These are phyloP conservation scores for Dothideomycetidae sp. DNA, from an alignment of 2,329 filamentous ascomycete genomes.

Conservation along the genomic window DNA sequence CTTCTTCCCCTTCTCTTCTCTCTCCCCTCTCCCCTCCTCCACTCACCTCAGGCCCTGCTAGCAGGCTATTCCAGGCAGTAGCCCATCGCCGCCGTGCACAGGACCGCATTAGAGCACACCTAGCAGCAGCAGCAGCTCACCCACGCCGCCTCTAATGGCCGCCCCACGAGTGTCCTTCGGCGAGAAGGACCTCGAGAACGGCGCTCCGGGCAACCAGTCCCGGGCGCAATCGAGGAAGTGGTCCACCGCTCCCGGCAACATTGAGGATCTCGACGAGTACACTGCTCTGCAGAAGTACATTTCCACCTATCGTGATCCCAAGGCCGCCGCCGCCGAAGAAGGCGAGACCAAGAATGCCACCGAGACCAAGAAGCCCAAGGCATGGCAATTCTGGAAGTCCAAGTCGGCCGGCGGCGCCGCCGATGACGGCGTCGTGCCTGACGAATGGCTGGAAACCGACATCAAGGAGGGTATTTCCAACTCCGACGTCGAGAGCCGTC, in stretches of 20 bases:
- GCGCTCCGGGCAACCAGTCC: slow-evolving; percentile 16
- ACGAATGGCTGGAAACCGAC: slow-evolving; percentile 57
- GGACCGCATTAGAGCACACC: slow-evolving; percentile 1
- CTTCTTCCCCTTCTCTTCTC: slow-evolving; percentile 3
- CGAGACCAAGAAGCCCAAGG: slow-evolving; percentile 34
- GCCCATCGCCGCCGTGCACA: background rate
- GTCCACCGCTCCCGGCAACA: slow-evolving; percentile 26
- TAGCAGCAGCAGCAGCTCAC: slow-evolving; percentile 7
- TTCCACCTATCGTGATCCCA: slow-evolving; percentile 49
- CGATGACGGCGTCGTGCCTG: slow-evolving; percentile 34
- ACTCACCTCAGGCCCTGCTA: background rate
- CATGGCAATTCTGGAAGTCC: slow-evolving; percentile 42
- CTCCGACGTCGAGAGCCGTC: slow-evolving; percentile 46
- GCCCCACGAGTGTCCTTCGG: slow-evolving; percentile 26
- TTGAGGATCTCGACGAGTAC: slow-evolving; percentile 46
- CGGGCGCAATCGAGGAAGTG: slow-evolving; percentile 24
- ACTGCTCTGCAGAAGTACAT: slow-evolving; percentile 53
- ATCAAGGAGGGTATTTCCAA: slow-evolving; percentile 48
- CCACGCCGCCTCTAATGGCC: slow-evolving; percentile 19
- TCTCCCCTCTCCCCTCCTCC: slow-evolving; percentile 2
- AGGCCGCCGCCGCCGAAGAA: slow-evolving; percentile 33
- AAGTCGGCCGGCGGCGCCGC: slow-evolving; percentile 20
- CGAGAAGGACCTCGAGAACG: slow-evolving; percentile 27
- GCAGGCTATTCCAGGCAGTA: no score
- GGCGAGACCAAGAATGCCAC: slow-evolving; percentile 25